Evolutionary conservation across 192 early-diverging fungal species (phyloP).

Genomic region (Allomyces javanicus): DNA sequence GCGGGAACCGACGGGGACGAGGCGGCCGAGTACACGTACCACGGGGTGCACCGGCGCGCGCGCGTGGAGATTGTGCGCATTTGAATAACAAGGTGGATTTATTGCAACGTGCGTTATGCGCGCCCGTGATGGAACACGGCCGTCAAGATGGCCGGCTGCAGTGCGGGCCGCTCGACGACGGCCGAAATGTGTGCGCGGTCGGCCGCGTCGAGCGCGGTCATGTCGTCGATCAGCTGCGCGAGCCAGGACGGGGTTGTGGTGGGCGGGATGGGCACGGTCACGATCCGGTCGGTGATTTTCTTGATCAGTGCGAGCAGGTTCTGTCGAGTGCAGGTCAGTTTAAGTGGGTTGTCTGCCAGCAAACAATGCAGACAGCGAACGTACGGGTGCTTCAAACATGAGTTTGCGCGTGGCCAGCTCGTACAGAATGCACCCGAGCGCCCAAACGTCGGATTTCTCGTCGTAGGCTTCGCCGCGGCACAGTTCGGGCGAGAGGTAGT

Average conservation of each 20-base stretch:
- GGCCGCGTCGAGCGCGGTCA: not conserved
- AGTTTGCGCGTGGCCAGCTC: not conserved
- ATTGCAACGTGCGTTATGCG: not conserved
- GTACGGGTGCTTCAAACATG: conserved; percentile 4
- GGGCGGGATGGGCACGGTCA: not conserved
- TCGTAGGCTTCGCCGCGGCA: conserved; percentile 1
- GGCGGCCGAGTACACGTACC: not conserved
- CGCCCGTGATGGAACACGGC: not conserved
- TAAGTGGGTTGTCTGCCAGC: not conserved
- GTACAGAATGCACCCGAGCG: not conserved
- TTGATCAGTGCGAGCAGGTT: not conserved
- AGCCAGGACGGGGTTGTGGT: not conserved
- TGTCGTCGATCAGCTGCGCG: not conserved
- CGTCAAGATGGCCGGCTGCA: not conserved
- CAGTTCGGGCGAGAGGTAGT: conserved; percentile 3
- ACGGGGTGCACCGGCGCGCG: not conserved
- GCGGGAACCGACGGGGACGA: not conserved
- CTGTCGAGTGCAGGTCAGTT: not conserved
- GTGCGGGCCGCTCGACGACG: not conserved
- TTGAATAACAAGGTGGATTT: not conserved
- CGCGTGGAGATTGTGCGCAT: not conserved
- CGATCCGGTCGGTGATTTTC: not conserved
- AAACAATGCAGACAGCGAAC: not conserved
- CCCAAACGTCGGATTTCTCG: conserved; percentile 4
- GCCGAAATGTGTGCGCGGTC: not conserved